phyloP scores from a whole-genome alignment of 148 eudicot genomes.

The Arbutus unedo region DNA sequence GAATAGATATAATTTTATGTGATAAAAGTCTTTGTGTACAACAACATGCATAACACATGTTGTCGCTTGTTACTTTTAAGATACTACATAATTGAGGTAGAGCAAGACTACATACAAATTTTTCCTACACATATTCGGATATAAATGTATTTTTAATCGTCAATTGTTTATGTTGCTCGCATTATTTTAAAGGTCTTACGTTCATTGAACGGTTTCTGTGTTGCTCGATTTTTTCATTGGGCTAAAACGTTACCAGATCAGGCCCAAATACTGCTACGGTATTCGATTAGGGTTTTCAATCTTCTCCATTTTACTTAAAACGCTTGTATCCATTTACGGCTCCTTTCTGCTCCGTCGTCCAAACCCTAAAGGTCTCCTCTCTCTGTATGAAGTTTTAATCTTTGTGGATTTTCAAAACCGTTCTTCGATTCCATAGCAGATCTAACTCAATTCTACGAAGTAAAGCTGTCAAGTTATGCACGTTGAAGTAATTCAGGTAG shows the following conservation, averaged over 20 bases:
- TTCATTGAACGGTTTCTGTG: too few relatives aligned
- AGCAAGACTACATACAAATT: too few relatives aligned
- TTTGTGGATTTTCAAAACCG: background rate
- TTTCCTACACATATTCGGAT: too few relatives aligned
- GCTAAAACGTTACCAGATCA: background rate
- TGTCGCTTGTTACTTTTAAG: too few relatives aligned
- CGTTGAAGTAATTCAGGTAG: background rate
- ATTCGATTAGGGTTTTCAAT: constrained; percentile 1
- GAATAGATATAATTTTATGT: too few relatives aligned
- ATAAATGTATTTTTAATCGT: too few relatives aligned
- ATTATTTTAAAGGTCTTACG: too few relatives aligned
- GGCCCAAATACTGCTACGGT: background rate
- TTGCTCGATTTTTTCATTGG: background rate
- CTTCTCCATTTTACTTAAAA: background rate
- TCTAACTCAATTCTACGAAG: background rate
- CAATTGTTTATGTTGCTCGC: too few relatives aligned
- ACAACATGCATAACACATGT: too few relatives aligned
- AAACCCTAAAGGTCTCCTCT: constrained; percentile 9
- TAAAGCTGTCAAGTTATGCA: background rate
- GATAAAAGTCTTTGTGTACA: too few relatives aligned
- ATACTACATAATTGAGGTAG: too few relatives aligned
- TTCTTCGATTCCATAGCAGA: background rate
- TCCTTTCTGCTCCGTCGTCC: background rate
- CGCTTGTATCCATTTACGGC: background rate
- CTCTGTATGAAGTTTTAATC: background rate